Conservation (phyloP, 2,329 filamentous ascomycete genomes). For the Beauveria bassiana region DNA sequence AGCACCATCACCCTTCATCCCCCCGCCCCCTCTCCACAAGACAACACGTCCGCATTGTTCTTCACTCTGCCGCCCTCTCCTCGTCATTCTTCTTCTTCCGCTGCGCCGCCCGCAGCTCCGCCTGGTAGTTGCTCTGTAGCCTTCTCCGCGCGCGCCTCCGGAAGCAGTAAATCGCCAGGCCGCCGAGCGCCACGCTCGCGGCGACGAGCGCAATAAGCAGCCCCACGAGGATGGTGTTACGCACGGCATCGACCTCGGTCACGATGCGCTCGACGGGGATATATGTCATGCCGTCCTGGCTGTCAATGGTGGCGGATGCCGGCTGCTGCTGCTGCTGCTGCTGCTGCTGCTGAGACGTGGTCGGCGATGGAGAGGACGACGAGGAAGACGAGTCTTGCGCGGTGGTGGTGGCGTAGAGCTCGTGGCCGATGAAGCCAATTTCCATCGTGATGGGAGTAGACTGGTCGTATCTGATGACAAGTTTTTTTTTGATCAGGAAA, state of each 20-base stretch:
- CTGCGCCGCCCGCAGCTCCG: neutral
- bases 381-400: neutral
- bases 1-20: too few species aligned
- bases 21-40: too few species aligned
- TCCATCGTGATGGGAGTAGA: neutral
- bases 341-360: neutral
- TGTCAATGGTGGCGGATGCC: neutral
- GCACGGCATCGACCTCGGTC: neutral
- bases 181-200: conserved; percentile 2
- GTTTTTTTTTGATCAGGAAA: too few species aligned
- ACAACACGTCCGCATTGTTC: too few species aligned
- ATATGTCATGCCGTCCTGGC: neutral
- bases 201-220: neutral
- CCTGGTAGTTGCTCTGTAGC: neutral
- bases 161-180: neutral
- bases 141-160: neutral
- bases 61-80: neutral
- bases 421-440: conserved; percentile 3
- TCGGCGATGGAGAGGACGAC: neutral
- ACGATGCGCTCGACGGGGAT: neutral
- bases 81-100: neutral
- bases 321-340: neutral
- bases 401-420: neutral
- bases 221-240: conserved; percentile 4
- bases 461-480: too few species aligned